Percentiles rank a stretch among this genome's conserved stretches.
Conservation (phyloP, 1,139 yeast species). For the Blastobotrys illinoisensis region DNA sequence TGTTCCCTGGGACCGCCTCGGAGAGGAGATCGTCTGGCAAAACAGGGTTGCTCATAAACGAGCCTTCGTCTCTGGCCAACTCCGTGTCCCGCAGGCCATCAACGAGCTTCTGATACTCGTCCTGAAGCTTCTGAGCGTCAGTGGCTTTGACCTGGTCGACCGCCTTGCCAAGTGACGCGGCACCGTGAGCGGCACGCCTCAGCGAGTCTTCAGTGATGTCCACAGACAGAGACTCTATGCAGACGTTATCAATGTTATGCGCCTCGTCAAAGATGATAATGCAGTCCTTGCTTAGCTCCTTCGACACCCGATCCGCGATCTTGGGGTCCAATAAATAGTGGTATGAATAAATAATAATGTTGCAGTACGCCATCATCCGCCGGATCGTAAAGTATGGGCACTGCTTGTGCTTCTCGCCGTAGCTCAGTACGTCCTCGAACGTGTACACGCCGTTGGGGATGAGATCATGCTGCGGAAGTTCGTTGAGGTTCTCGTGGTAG, state of each 20-base stretch:
- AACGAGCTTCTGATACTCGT: conserved; percentile 86
- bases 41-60: conserved; percentile 83
- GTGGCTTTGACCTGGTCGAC: conserved; percentile 78
- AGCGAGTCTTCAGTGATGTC: conserved; percentile 82
- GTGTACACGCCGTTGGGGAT: conserved; percentile 93
- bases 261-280: conserved; percentile 97
- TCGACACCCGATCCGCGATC: conserved; percentile 91
- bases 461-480: conserved; percentile 78
- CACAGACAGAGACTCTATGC: conserved; percentile 88
- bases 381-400: conserved; percentile 98
- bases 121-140: conserved; percentile 77
- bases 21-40: conserved; percentile 77
- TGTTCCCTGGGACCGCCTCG: conserved; percentile 96
- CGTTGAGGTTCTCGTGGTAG: conserved; percentile 83
- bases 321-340: conserved; percentile 95
- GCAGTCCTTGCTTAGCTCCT: conserved; percentile 85
- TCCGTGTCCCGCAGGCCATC: conserved; percentile 83
- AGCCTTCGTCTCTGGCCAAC: conserved; percentile 66
- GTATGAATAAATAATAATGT: conserved; percentile 89
- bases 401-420: conserved; percentile 71
- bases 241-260: conserved; percentile 96
- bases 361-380: conserved; percentile 95
- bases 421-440: conserved; percentile 71
- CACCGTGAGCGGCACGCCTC: conserved; percentile 77
- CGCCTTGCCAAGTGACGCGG: conserved; percentile 63